Conservation (phyloP, 371 early-diverging fungal species). For the Nematocida sp. region DNA sequence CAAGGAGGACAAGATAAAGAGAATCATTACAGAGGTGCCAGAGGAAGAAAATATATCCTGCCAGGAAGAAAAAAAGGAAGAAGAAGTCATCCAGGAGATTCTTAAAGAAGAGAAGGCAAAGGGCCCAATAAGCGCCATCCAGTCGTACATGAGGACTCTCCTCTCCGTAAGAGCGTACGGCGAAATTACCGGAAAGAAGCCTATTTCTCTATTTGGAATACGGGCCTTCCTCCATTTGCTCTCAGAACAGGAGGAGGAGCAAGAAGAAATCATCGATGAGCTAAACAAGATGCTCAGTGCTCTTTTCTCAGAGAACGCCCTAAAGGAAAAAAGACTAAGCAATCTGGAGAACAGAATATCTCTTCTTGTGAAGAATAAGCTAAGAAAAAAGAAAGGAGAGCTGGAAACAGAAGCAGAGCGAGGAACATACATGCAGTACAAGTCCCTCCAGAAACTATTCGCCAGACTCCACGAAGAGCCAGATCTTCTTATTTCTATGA, state of each 20-base stretch:
- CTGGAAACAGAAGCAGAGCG: constrained; percentile 53
- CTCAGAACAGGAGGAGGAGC: constrained; percentile 68
- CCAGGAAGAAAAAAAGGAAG: background rate
- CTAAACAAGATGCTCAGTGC: constrained; percentile 68
- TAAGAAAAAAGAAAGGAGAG: constrained; percentile 78
- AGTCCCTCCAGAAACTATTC: constrained; percentile 80
- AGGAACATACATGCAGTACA: constrained; percentile 67
- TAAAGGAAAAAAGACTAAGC: constrained; percentile 74
- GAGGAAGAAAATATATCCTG: background rate
- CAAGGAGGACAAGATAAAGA: background rate
- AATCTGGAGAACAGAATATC: constrained; percentile 88
- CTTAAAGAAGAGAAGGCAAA: background rate
- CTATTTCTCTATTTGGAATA: constrained; percentile 18
- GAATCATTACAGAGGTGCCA: background rate
- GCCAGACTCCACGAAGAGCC: constrained; percentile 91
- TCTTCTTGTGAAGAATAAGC: constrained; percentile 85
- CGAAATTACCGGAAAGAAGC: constrained; percentile 1
- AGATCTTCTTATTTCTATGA: constrained; percentile 74
- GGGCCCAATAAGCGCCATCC: constrained; percentile 71
- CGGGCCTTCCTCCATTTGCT: constrained; percentile 20
- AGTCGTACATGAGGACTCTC: constrained; percentile 60
- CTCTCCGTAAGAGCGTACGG: background rate
- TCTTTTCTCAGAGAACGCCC: constrained; percentile 76
- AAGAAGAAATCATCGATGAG: constrained; percentile 52
- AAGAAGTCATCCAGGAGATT: background rate